Base-by-base conservation (phyloP, 345 rosid genomes). In the Erodium maritimum region DNA sequence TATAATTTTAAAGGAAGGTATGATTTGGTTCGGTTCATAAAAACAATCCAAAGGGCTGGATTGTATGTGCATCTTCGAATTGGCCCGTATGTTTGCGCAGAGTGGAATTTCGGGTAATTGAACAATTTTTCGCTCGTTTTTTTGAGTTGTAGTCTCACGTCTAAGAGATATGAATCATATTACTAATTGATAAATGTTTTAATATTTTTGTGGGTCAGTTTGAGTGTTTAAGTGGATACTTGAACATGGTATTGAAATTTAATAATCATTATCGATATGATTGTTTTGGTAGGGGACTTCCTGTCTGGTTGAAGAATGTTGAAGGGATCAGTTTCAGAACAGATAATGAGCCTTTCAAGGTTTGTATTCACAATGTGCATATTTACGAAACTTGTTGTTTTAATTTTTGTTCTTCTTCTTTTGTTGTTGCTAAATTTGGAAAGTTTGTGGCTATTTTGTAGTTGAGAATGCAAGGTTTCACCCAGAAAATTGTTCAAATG, bases 281-380 rank as follows among this genome's bases (percentile, higher is more conserved):
- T 29, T 29, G 9, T 29, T 29, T 12, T 17, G 69, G 52, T 58
- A 86, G 94, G 58, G 93, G 93, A 52, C 71, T 80, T 67, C 93
- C 93, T 42, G 93, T 82, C 55, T 91, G 97, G 97, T 75, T 91
- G 78, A 88, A 85, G 73, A 83, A 74, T 75, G 79, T 88, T 61
- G 86, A 78, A 20, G 96, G 91, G 42, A 78, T 88, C 69, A 85
- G 79, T 65, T 88, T 91, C 76, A 86, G 97, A 71, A 83, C 97
- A 18, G 81, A 91, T 45, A 91, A 91, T 64, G 79, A 68, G 58
- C 89, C 96, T 57, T 91, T 82, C 70, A 83, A 91, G 91, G 96
- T 91, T 33, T 59, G 71, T 20, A 14, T 69, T 5, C 37, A 29
- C 37, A 1, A 29, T 29, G 37, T 6, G 9, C 5, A 29, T 6